phyloP scores from a whole-genome alignment of 352 stramenopile genomes.

The Phytopythium litorale region DNA sequence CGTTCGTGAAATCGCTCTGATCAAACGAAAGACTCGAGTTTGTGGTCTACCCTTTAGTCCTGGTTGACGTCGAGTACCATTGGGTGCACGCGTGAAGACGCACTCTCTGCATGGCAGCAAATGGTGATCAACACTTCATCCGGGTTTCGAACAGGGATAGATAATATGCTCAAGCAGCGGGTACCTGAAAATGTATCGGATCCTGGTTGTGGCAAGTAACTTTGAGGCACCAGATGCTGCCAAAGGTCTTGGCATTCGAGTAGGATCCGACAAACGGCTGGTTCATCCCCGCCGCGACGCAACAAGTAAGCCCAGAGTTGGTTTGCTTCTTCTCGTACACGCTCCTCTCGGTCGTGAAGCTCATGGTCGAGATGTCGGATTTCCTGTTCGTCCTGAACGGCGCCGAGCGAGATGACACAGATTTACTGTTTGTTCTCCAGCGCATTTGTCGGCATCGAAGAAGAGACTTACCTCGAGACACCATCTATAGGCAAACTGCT shows the following conservation, averaged over 20 bases:
- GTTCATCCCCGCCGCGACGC: neutral
- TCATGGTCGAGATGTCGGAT: neutral
- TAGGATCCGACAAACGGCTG: neutral
- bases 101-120: neutral
- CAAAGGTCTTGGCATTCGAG: neutral
- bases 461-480: neutral
- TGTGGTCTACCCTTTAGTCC: no score
- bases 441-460: neutral
- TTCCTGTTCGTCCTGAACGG: neutral
- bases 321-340: neutral
- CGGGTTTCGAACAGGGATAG: neutral
- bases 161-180: neutral
- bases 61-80: neutral
- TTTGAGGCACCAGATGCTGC: neutral
- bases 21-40: no score
- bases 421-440: neutral
- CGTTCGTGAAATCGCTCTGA: no score
- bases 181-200: neutral
- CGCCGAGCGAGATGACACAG: neutral
- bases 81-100: neutral
- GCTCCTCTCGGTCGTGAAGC: neutral
- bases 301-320: neutral
- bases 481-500: neutral
- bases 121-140: neutral
- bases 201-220: neutral